phyloP scores from a whole-genome alignment of 164 flowering plant species.

The Annona squamosa region DNA sequence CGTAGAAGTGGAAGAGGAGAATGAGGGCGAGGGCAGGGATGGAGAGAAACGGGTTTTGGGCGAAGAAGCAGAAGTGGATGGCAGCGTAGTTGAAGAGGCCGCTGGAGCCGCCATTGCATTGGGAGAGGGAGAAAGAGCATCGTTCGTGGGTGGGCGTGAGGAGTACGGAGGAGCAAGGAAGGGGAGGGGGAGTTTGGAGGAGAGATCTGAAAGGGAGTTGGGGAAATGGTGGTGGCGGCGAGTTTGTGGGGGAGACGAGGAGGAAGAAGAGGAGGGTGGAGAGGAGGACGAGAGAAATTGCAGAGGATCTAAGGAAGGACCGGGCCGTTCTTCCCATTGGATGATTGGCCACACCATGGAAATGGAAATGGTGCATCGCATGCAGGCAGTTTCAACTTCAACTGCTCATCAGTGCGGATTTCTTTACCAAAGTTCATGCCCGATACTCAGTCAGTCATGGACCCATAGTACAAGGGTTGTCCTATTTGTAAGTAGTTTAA shows the following conservation, averaged over 20 bases:
- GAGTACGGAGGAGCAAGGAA: slow-evolving; percentile 26
- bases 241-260: slow-evolving; percentile 26
- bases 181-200: slow-evolving; percentile 7
- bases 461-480: no score
- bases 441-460: no score
- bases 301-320: slow-evolving; percentile 21
- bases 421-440: no score
- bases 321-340: slow-evolving; percentile 45
- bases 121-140: slow-evolving; percentile 25
- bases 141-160: slow-evolving; percentile 18
- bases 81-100: slow-evolving; percentile 58
- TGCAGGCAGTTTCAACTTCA: no score
- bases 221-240: slow-evolving; percentile 32
- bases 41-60: slow-evolving; percentile 34
- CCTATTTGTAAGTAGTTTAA: no score
- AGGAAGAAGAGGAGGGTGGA: slow-evolving; percentile 15
- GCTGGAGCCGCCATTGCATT: slow-evolving; percentile 28
- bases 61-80: slow-evolving; percentile 67
- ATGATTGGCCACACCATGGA: background rate
- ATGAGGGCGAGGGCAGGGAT: slow-evolving; percentile 46
- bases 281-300: slow-evolving; percentile 31
- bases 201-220: background rate
- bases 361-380: background rate
- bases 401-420: no score
- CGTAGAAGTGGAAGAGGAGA: slow-evolving; percentile 65